Percentiles rank a stretch among this genome's conserved stretches.
Evolutionary conservation across 805 yeast species (phyloP).

Genomic region (Candida nitratophila): DNA sequence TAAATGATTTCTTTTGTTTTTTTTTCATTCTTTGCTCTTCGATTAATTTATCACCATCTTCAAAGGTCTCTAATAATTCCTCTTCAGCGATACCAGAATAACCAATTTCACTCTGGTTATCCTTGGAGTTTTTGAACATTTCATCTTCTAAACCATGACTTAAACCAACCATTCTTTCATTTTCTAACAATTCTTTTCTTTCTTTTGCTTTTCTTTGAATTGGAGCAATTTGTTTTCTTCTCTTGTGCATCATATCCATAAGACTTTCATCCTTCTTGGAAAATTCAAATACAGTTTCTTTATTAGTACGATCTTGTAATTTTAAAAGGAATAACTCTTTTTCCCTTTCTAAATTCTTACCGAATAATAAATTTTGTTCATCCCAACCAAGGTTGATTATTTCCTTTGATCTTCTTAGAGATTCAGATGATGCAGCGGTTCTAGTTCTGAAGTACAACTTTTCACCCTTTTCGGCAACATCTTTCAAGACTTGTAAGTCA

Average conservation of each 20-base stretch:
- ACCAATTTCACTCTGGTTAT: constrained; percentile 28
- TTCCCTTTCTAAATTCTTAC: constrained; percentile 66
- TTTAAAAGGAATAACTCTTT: constrained; percentile 66
- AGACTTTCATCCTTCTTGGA: constrained; percentile 62
- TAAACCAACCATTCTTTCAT: constrained; percentile 70
- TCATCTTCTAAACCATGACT: constrained; percentile 72
- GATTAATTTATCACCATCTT: constrained; percentile 41
- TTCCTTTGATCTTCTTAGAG: constrained; percentile 81
- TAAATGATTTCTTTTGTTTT: constrained; percentile 41
- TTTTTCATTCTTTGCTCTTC: constrained; percentile 10
- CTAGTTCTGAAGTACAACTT: constrained; percentile 80
- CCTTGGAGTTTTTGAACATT: constrained; percentile 43
- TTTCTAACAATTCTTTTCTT: constrained; percentile 56
- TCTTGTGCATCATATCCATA: constrained; percentile 74
- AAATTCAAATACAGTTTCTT: constrained; percentile 94
- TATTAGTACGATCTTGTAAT: constrained; percentile 58
- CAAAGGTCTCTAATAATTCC: constrained; percentile 41
- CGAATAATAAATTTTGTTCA: constrained; percentile 74
- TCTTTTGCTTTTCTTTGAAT: constrained; percentile 75
- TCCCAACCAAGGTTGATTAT: constrained; percentile 79
- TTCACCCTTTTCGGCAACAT: constrained; percentile 83
- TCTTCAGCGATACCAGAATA: constrained; percentile 33
- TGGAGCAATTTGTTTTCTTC: constrained; percentile 85
- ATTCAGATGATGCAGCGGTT: constrained; percentile 77
- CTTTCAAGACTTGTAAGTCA: constrained; percentile 58